phyloP scores from a whole-genome alignment of 225 moss, liverwort and hornwort species.

The Ulota crispa region DNA sequence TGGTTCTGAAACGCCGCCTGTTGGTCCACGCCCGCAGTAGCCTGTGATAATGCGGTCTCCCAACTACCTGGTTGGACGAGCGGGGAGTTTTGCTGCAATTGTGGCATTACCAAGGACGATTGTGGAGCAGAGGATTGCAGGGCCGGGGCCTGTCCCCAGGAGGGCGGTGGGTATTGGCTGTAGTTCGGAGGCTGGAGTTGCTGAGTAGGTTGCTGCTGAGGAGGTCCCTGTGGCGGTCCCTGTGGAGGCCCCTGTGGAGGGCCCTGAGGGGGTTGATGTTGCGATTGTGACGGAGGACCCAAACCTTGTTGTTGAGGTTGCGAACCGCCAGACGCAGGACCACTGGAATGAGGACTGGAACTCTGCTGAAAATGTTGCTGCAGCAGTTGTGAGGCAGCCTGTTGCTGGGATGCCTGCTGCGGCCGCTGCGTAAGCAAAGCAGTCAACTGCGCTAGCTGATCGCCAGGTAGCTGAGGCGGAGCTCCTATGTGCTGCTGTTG shows the following conservation, averaged over 20 bases:
- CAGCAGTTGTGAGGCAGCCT: conserved; percentile 77
- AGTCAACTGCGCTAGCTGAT: conserved; percentile 83
- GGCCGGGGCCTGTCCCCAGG: conserved; percentile 63
- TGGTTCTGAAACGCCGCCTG: conserved; percentile 50
- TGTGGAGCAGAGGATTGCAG: conserved; percentile 40
- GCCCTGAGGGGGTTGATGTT: conserved; percentile 32
- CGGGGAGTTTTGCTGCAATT: conserved; percentile 39
- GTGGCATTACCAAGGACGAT: conserved; percentile 41
- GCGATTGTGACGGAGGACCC: conserved; percentile 46
- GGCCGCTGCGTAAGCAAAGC: conserved; percentile 83
- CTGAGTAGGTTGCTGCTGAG: conserved; percentile 43
- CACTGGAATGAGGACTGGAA: conserved; percentile 34
- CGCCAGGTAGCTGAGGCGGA: conserved; percentile 74
- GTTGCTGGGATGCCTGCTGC: conserved; percentile 90
- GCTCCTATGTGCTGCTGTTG: conserved; percentile 51
- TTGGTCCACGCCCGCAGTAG: conserved; percentile 39
- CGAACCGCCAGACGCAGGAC: conserved; percentile 35
- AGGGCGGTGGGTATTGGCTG: conserved; percentile 51
- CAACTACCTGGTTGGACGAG: conserved; percentile 42
- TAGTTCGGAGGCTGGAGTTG: conserved; percentile 47
- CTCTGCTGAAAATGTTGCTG: conserved; percentile 81
- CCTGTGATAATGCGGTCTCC: conserved; percentile 41
- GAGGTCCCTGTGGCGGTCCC: conserved; percentile 24
- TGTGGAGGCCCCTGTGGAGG: conserved; percentile 11
- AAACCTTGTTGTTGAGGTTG: conserved; percentile 41